Evolutionary conservation across 495 filamentous ascomycete species (phyloP).

Genomic region (Bacidia rubella): DNA sequence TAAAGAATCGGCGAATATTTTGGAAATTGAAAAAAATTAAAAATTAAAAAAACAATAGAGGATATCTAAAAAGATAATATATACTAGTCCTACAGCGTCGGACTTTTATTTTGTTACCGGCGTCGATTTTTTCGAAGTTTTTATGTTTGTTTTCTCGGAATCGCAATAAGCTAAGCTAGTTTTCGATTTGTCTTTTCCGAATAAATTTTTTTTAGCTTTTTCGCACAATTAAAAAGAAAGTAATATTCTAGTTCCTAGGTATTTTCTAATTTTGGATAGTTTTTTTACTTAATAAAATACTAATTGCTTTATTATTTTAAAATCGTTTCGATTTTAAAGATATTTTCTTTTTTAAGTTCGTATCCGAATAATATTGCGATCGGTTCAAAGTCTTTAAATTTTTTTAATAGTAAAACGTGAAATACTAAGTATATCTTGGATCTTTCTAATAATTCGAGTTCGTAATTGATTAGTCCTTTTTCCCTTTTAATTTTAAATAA

Average conservation of each 20-base stretch:
- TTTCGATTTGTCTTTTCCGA: background rate
- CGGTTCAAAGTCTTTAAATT: background rate
- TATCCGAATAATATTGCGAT: background rate
- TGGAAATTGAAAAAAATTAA: background rate
- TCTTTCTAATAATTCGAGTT: conserved; percentile 1
- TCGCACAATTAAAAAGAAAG: conserved; percentile 1
- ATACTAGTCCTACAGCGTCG: background rate
- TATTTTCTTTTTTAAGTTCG: background rate
- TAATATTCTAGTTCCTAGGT: background rate
- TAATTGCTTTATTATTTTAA: conserved; percentile 4
- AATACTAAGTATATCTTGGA: conserved; percentile 6
- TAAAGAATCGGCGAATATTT: background rate
- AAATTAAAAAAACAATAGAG: background rate
- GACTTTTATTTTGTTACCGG: background rate
- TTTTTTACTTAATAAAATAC: conserved; percentile 6
- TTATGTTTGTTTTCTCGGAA: background rate
- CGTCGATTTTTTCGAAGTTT: background rate
- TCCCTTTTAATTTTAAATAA: conserved; percentile 6
- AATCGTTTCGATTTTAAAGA: conserved; percentile 2
- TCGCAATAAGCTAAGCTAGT: background rate
- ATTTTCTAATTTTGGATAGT: conserved; percentile 4
- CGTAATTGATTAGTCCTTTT: conserved; percentile 8
- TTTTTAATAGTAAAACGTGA: conserved; percentile 4
- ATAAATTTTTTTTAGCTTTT: background rate
- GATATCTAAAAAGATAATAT: background rate